A percentile compares a stretch with the other conserved stretches of the same genome.
Conservation (phyloP, 2,329 filamentous ascomycete genomes). For the Fusarium chuoi region DNA sequence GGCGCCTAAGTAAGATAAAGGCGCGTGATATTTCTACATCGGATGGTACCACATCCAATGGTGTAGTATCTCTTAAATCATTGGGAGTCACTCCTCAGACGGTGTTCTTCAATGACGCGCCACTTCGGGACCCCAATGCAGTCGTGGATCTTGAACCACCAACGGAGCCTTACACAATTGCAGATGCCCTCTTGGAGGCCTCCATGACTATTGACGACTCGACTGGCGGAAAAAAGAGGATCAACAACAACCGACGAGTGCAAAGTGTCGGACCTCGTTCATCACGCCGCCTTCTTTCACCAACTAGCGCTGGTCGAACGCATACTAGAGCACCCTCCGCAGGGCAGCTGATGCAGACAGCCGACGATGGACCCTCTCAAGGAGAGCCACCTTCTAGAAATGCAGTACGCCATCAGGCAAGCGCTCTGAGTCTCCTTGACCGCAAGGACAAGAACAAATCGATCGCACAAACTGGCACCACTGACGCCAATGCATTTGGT, state of each 20-base stretch:
- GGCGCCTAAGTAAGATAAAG: slow-evolving; percentile 81
- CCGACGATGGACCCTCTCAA: slow-evolving; percentile 51
- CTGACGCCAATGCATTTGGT: slow-evolving; percentile 68
- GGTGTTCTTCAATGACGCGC: slow-evolving; percentile 88
- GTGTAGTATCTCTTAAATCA: slow-evolving; percentile 76
- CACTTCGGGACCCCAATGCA: slow-evolving; percentile 57
- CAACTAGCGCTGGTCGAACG: slow-evolving; percentile 46
- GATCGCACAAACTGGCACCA: slow-evolving; percentile 67
- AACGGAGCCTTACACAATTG: slow-evolving; percentile 76
- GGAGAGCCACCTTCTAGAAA: slow-evolving; percentile 57
- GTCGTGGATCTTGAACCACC: slow-evolving; percentile 47
- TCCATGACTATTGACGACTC: slow-evolving; percentile 86
- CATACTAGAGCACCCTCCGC: slow-evolving; percentile 53
- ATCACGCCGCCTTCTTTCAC: slow-evolving; percentile 47
- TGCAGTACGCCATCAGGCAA: slow-evolving; percentile 66
- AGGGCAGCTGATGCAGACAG: slow-evolving; percentile 38
- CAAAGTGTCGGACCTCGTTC: slow-evolving; percentile 50
- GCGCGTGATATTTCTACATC: slow-evolving; percentile 59
- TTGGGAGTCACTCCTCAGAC: slow-evolving; percentile 86
- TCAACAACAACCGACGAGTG: slow-evolving; percentile 62
- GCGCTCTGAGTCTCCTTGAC: slow-evolving; percentile 68
- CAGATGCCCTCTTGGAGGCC: slow-evolving; percentile 90
- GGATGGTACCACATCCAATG: slow-evolving; percentile 48
- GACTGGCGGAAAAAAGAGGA: slow-evolving; percentile 62
- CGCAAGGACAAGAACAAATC: slow-evolving; percentile 69